Percentiles rank a stretch among this genome's conserved stretches.
These are phyloP conservation scores for Saccharomycopsis lassenensis DNA, from an alignment of 805 yeast species.

Conservation along the genomic window DNA sequence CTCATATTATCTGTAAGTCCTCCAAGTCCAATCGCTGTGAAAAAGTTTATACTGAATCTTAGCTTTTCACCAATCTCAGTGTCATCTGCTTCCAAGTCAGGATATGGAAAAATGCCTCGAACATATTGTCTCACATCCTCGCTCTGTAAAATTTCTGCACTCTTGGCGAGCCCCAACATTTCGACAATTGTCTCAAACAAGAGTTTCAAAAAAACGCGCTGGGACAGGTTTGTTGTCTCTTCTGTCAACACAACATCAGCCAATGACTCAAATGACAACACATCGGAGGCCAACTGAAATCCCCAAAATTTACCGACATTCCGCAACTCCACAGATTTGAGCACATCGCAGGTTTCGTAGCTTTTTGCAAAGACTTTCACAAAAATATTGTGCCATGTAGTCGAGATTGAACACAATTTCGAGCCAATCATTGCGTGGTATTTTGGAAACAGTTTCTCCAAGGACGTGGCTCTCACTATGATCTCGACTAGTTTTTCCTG, in stretches of 20 bases:
- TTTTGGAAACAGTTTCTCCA: slow-evolving; percentile 79
- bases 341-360: slow-evolving; percentile 50
- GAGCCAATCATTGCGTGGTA: slow-evolving; percentile 72
- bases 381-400: slow-evolving; percentile 50
- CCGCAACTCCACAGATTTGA: slow-evolving; percentile 62
- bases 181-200: slow-evolving; percentile 69
- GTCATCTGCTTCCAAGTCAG: slow-evolving; percentile 20
- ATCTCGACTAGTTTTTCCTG: slow-evolving; percentile 16
- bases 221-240: slow-evolving; percentile 61
- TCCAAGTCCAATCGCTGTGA: slow-evolving; percentile 89
- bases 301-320: slow-evolving; percentile 84
- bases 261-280: slow-evolving; percentile 53
- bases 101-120: slow-evolving; percentile 53
- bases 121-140: slow-evolving; percentile 32
- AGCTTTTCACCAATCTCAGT: slow-evolving; percentile 36
- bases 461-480: slow-evolving; percentile 41
- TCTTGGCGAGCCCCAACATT: slow-evolving; percentile 52
- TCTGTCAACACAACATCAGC: slow-evolving; percentile 43
- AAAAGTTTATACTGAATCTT: slow-evolving; percentile 77
- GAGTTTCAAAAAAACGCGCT: slow-evolving; percentile 72
- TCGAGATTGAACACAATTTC: slow-evolving; percentile 40
- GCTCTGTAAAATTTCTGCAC: slow-evolving; percentile 41
- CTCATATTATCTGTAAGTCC: slow-evolving; percentile 77
- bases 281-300: slow-evolving; percentile 62
- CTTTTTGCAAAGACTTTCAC: slow-evolving; percentile 40